phyloP scores from a whole-genome alignment of 2,329 filamentous ascomycete genomes.

The Xylaria sp. region DNA sequence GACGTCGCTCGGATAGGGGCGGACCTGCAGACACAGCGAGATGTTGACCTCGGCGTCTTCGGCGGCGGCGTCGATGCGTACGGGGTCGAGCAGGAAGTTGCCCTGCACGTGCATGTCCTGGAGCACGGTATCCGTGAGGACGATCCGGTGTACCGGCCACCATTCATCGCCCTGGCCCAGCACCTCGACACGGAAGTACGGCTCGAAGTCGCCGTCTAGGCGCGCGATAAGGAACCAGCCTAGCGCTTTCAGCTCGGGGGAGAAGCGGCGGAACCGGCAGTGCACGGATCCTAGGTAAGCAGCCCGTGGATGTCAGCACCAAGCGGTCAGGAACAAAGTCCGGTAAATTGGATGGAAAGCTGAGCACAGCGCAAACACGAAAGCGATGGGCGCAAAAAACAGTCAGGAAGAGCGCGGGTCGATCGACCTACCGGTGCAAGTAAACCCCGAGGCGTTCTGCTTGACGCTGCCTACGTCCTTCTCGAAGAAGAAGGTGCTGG shows the following conservation, averaged over 20 bases:
- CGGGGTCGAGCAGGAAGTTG: conserved; percentile 32
- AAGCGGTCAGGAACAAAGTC: background rate
- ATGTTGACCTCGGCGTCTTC: conserved; percentile 32
- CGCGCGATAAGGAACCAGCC: conserved; percentile 37
- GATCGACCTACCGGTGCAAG: conserved; percentile 33
- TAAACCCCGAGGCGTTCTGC: conserved; percentile 33
- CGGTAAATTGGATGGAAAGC: background rate
- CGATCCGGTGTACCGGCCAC: conserved; percentile 30
- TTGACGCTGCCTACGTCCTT: conserved; percentile 34
- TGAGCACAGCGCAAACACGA: too few relatives aligned
- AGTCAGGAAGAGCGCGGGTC: too few relatives aligned
- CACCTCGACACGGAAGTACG: conserved; percentile 37
- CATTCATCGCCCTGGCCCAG: conserved; percentile 18
- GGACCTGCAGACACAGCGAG: conserved; percentile 33
- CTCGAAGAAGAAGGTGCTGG: conserved; percentile 40
- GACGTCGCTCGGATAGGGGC: conserved; percentile 30
- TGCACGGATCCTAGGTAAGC: conserved; percentile 31
- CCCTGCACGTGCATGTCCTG: conserved; percentile 39
- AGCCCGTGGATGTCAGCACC: too few relatives aligned
- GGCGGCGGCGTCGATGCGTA: conserved; percentile 28
- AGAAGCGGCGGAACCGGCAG: conserved; percentile 34
- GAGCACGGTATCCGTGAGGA: conserved; percentile 31
- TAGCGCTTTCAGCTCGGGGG: conserved; percentile 34
- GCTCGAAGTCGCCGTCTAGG: conserved; percentile 37
- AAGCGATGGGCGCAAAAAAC: too few relatives aligned